These are phyloP conservation scores for Rhizopus stolonifer DNA, from an alignment of 371 early-diverging fungal species.

Conservation along the genomic window DNA sequence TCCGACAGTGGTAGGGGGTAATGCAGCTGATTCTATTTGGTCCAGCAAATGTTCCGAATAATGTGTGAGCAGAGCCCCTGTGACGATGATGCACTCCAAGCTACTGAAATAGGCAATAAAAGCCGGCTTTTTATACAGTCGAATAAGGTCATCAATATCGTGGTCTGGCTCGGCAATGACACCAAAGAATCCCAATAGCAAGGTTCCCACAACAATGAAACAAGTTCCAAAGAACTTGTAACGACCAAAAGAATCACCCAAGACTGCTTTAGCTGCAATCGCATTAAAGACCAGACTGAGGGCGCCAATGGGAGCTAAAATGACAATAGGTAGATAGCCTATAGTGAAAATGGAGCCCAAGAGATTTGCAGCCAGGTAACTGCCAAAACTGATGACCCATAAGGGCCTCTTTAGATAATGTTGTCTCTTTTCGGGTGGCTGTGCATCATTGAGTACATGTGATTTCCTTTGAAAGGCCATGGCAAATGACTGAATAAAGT, in stretches of 20 bases:
- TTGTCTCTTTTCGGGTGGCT: slow-evolving; percentile 53
- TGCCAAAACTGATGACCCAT: slow-evolving; percentile 51
- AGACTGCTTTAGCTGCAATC: slow-evolving; percentile 66
- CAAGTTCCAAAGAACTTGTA: slow-evolving; percentile 52
- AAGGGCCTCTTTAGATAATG: slow-evolving; percentile 44
- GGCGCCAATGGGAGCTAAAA: slow-evolving; percentile 80
- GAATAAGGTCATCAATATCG: slow-evolving; percentile 69
- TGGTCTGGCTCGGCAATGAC: slow-evolving; percentile 74
- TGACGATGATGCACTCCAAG: slow-evolving; percentile 53
- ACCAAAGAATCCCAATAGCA: slow-evolving; percentile 74
- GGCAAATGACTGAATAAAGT: slow-evolving; percentile 58
- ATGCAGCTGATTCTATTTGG: slow-evolving; percentile 20
- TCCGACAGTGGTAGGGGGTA: slow-evolving; percentile 20
- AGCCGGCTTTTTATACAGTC: slow-evolving; percentile 66
- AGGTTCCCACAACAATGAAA: slow-evolving; percentile 69
- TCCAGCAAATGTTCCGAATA: slow-evolving; percentile 47
- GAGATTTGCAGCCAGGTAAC: slow-evolving; percentile 67
- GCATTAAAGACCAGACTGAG: slow-evolving; percentile 80
- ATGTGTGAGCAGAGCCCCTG: slow-evolving; percentile 53
- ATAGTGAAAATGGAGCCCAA: slow-evolving; percentile 75
- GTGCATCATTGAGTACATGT: slow-evolving; percentile 58
- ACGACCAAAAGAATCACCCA: slow-evolving; percentile 64
- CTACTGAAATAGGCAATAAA: slow-evolving; percentile 73
- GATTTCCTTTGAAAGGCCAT: slow-evolving; percentile 74
- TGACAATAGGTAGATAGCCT: slow-evolving; percentile 81